A percentile compares a stretch with the other conserved stretches of the same genome.
phyloP scores from a whole-genome alignment of 2,329 filamentous ascomycete species.

The Talaromyces sp. region DNA sequence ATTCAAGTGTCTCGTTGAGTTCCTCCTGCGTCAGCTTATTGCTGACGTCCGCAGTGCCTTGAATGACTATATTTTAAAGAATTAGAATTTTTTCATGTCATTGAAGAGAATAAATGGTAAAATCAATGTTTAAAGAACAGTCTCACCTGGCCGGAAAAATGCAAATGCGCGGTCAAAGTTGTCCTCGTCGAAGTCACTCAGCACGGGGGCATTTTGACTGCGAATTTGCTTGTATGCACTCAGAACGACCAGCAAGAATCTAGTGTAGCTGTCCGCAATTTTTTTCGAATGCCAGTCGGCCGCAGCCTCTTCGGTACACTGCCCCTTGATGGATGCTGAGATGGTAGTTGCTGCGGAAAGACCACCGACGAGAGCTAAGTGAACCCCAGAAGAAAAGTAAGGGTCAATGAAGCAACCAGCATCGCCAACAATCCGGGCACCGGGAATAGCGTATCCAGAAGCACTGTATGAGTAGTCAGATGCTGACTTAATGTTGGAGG shows the following conservation, averaged over 20 bases:
- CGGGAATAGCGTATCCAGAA: constrained; percentile 33
- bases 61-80: not conserved
- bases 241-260: constrained; percentile 38
- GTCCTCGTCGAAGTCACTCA: constrained; percentile 1
- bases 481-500: constrained; percentile 33
- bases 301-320: constrained; percentile 33
- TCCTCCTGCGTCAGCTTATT: not conserved
- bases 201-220: not conserved
- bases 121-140: too few relatives aligned
- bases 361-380: constrained; percentile 38
- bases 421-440: constrained; percentile 41
- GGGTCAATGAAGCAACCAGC: constrained; percentile 47
- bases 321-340: constrained; percentile 30
- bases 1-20: constrained; percentile 15
- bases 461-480: constrained; percentile 47
- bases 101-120: not conserved
- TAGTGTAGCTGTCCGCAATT: constrained; percentile 40
- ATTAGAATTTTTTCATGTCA: not conserved
- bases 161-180: not conserved
- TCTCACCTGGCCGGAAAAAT: not conserved
- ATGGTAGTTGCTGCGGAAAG: constrained; percentile 44
- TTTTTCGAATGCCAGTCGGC: constrained; percentile 40
- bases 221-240: constrained; percentile 11
- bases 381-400: constrained; percentile 44
- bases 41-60: not conserved